phyloP scores from a whole-genome alignment of 2,329 filamentous ascomycete species.

The Lecanoromycetidae sp. region DNA sequence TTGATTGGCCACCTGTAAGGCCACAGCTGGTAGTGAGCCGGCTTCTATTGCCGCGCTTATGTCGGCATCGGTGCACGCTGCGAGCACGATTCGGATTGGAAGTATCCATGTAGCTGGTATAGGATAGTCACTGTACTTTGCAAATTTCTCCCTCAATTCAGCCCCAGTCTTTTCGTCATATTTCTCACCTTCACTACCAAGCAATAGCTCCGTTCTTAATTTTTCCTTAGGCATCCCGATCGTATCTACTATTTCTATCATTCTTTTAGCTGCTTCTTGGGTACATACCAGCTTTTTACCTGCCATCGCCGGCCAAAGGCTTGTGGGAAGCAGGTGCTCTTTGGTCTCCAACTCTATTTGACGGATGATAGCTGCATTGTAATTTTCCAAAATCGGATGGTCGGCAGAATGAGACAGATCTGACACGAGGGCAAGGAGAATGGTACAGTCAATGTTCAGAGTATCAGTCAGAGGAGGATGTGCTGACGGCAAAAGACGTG shows the following conservation, averaged over 20 bases:
- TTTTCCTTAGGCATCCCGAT: conserved; percentile 53
- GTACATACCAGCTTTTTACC: conserved; percentile 53
- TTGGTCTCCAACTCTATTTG: conserved; percentile 54
- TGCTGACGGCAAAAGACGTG: conserved; percentile 29
- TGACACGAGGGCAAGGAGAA: conserved; percentile 59
- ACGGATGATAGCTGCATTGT: conserved; percentile 48
- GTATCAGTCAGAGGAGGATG: conserved; percentile 32
- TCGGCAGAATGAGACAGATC: conserved; percentile 52
- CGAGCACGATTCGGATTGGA: conserved; percentile 44
- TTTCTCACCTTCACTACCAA: conserved; percentile 33
- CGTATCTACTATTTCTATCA: conserved; percentile 52
- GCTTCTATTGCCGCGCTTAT: conserved; percentile 32
- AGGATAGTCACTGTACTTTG: conserved; percentile 36
- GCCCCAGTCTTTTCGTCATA: conserved; percentile 23
- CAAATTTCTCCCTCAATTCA: conserved; percentile 20
- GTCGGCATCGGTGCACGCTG: conserved; percentile 20
- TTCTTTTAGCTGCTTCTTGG: conserved; percentile 49
- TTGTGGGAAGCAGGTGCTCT: conserved; percentile 46
- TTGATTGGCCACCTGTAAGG: conserved; percentile 31
- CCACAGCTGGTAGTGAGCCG: conserved; percentile 35
- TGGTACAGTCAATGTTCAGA: conserved; percentile 44
- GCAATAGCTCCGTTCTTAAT: conserved; percentile 45
- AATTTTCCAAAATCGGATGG: conserved; percentile 28
- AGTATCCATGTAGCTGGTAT: conserved; percentile 45
- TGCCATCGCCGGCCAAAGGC: conserved; percentile 51